Conservation (phyloP, 2,329 filamentous ascomycete species). For the Aspergillus sp. region DNA sequence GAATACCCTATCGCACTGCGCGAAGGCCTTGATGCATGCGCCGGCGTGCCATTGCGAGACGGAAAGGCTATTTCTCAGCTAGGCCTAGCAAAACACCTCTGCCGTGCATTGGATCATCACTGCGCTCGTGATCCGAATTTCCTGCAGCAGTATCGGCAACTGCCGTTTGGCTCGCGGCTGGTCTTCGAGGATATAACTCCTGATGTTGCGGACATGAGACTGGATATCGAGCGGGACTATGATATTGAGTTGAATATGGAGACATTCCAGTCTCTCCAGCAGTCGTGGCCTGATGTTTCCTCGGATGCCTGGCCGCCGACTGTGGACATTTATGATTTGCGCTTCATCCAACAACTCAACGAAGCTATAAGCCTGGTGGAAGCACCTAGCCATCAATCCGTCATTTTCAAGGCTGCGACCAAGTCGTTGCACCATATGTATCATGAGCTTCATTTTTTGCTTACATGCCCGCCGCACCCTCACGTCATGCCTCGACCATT, state of each 20-base stretch:
- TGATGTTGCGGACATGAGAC: slow-evolving; percentile 6
- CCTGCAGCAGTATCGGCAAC: slow-evolving; percentile 5
- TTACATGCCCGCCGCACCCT: slow-evolving; percentile 8
- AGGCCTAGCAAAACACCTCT: slow-evolving; percentile 14
- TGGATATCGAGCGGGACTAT: slow-evolving; percentile 10
- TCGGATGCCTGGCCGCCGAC: slow-evolving; percentile 8
- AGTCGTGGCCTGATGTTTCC: slow-evolving; percentile 9
- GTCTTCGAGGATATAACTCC: slow-evolving; percentile 12
- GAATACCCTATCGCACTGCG: slow-evolving; percentile 11
- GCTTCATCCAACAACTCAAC: slow-evolving; percentile 10
- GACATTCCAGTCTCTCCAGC: slow-evolving; percentile 7
- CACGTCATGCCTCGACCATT: slow-evolving; percentile 13
- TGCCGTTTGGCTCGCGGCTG: slow-evolving; percentile 14
- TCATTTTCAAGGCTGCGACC: slow-evolving; percentile 11
- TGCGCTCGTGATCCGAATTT: slow-evolving; percentile 8
- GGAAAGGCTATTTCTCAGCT: slow-evolving; percentile 10
- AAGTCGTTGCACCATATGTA: slow-evolving; percentile 11
- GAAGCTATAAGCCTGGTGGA: slow-evolving; percentile 10
- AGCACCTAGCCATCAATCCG: not conserved
- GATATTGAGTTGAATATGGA: slow-evolving; percentile 7
- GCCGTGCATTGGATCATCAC: slow-evolving; percentile 10
- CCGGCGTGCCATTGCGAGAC: slow-evolving; percentile 11
- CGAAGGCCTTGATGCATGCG: slow-evolving; percentile 7
- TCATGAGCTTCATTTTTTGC: slow-evolving; percentile 15
- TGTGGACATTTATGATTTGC: slow-evolving; percentile 2